A percentile compares a stretch with the other conserved stretches of the same genome.
Conservation (phyloP, 345 rosid species). For the Lenwebbia sp. region DNA sequence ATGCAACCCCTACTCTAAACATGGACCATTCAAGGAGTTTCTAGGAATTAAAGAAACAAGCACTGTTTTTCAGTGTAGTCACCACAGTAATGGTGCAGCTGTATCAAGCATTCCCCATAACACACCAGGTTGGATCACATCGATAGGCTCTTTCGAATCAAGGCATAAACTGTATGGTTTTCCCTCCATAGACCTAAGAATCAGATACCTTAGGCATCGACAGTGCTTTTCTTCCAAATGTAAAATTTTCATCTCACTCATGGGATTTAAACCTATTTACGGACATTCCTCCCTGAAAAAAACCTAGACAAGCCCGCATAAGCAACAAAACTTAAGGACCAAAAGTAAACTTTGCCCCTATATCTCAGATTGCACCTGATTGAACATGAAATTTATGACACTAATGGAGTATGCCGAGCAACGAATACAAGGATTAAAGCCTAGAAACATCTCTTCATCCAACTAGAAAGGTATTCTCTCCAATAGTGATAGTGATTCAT, state of each 20-base stretch:
- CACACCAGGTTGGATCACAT: not conserved
- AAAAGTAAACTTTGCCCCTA: not conserved
- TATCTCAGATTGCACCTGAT: not conserved
- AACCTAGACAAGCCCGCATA: not conserved
- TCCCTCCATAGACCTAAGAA: not conserved
- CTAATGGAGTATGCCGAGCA: not conserved
- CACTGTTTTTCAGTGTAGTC: not conserved
- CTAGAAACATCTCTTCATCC: not conserved
- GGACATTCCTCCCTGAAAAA: not conserved
- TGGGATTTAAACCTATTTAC: not conserved
- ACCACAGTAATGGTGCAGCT: not conserved
- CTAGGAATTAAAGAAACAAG: not conserved
- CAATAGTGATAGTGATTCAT: not conserved
- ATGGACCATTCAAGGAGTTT: not conserved
- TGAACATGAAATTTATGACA: not conserved
- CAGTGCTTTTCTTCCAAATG: not conserved
- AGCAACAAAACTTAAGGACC: not conserved
- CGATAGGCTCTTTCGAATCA: not conserved
- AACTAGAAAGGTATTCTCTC: not conserved
- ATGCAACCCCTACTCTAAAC: not conserved
- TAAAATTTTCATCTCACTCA: not conserved
- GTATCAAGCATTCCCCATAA: not conserved
- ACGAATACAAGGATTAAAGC: not conserved
- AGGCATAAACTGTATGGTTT: not conserved
- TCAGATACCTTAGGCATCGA: not conserved